These are phyloP conservation scores for Epichloe gansuensis DNA, from an alignment of 2,329 filamentous ascomycete species.

Conservation along the genomic window DNA sequence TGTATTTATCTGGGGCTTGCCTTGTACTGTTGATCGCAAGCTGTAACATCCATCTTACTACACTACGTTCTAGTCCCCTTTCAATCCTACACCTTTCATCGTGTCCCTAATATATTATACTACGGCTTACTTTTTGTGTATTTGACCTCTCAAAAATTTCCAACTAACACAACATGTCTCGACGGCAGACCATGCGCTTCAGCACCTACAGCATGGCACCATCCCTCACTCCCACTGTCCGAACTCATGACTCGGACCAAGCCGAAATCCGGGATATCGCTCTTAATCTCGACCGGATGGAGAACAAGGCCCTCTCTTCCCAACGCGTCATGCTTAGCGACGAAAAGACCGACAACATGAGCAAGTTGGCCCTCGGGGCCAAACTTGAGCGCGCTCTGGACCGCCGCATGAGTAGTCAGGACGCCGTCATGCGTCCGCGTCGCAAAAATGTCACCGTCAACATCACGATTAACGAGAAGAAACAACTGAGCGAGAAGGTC, in stretches of 20 bases:
- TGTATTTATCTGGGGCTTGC: neutral
- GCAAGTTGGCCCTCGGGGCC: slow-evolving; percentile 76
- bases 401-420: slow-evolving; percentile 75
- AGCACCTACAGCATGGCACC: slow-evolving; percentile 49
- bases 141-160: neutral
- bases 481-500: slow-evolving; percentile 25
- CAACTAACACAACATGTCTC: slow-evolving; percentile 9
- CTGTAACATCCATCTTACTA: neutral
- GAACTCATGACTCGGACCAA: slow-evolving; percentile 39
- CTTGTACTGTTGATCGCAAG: neutral
- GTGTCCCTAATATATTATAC: neutral
- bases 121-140: neutral
- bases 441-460: slow-evolving; percentile 19
- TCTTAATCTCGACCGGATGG: slow-evolving; percentile 70
- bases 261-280: slow-evolving; percentile 58
- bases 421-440: slow-evolving; percentile 65
- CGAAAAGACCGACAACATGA: slow-evolving; percentile 69
- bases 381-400: slow-evolving; percentile 83
- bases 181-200: slow-evolving; percentile 37
- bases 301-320: slow-evolving; percentile 71
- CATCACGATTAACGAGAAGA: slow-evolving; percentile 19
- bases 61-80: neutral
- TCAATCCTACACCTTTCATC: neutral
- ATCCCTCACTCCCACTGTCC: slow-evolving; percentile 45
- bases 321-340: slow-evolving; percentile 62